Conservation (phyloP, 176 grass and related monocot species). For the Aegilops umbellulata region DNA sequence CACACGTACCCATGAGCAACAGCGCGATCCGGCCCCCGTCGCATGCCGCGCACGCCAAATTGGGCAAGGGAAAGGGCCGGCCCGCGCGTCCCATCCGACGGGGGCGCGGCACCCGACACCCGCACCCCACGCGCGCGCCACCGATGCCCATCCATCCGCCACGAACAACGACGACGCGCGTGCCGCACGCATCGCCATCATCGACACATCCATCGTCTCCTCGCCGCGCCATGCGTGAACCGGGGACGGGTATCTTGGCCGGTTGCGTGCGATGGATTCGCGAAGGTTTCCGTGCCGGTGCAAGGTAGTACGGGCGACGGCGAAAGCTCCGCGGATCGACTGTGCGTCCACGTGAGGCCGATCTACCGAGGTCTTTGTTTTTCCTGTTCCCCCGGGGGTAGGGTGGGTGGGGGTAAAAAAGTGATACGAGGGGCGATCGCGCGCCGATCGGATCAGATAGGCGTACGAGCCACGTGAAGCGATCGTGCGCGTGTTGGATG, state of each 20-base stretch:
- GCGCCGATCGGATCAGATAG: not conserved
- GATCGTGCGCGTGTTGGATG: not conserved
- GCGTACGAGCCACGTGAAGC: conserved; percentile 18
- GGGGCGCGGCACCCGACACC: not conserved
- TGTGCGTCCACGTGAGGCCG: not conserved
- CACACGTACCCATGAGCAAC: not conserved
- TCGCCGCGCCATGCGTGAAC: not conserved
- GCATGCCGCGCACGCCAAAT: not conserved
- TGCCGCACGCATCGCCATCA: not conserved
- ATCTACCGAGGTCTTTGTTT: not conserved
- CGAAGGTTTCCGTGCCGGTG: not conserved
- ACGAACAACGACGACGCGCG: not conserved
- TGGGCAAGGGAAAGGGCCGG: not conserved
- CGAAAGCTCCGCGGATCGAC: not conserved
- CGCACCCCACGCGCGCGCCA: not conserved
- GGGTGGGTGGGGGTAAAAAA: not conserved
- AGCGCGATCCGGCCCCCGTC: not conserved
- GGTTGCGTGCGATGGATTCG: not conserved
- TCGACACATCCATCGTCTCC: too few species aligned
- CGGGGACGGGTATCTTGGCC: not conserved
- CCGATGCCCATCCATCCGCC: not conserved
- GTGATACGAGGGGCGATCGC: not conserved
- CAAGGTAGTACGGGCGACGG: not conserved
- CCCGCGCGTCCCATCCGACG: not conserved
- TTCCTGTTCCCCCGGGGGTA: not conserved